Evolutionary conservation across 768 basidiomycete species (phyloP), one percentile per base, ranked within the genome.

Genomic region (Lentinula aciculospora): DNA sequence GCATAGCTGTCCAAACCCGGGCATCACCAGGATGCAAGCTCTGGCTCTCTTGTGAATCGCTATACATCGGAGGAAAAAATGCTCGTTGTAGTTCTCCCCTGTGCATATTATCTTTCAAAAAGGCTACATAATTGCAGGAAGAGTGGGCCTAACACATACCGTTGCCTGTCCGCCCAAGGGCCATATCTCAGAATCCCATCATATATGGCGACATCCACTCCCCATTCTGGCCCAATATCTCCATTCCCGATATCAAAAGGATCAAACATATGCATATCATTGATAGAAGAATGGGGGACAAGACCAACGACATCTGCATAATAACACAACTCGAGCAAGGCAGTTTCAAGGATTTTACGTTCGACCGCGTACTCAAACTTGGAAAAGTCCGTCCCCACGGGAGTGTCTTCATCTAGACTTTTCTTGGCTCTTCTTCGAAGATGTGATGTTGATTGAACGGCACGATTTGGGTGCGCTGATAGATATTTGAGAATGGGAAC

Each of bases 141-240:
- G 6, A 32, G 15, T 13, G 51, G 9, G 15, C 8, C 23, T 8
- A 23, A 12, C 53, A 21, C 59, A 63, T 66, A 86, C 91, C 94
- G 78, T 70, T 97, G 96, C 25, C 95, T 81, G 72, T 98, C 96
- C 23, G 94, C 89, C 96, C 96, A 98, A 3, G 96, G 96, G 4
- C 96, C 96, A 67, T 98, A 98, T 19, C 83, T 81, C 34, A 97
- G 62, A 34, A 78, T 69, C 0, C 92, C 95, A 17, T 85, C 85
- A 58, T 83, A 75, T n/a, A 98, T 75, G 17, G 86, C 79, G 17
- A 98, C 63, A 65, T 98, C 92, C 25, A 97, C 73, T 2, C 95
- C 96, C 92, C 94, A 98, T 66, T 98, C 92, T 5, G 96, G 96
- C 21, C 89, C 78, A 40, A 87, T 66, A 64, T 91, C 94, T 1